Evolutionary conservation across 1,284 basidiomycete species (phyloP).

Genomic region (Marasmius oreades): DNA sequence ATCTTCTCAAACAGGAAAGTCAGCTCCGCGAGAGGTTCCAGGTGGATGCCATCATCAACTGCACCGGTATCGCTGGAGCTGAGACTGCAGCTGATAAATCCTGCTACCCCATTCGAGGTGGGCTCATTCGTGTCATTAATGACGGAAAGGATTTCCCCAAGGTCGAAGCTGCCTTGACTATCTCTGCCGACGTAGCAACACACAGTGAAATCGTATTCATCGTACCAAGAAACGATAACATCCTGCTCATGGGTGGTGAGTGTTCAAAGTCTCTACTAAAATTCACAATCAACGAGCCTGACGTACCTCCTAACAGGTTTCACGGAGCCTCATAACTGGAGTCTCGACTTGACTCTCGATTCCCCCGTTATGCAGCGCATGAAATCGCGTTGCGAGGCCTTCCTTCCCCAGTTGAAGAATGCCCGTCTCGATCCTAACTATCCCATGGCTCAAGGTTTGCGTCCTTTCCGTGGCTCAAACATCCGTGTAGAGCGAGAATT

Average conservation of each 20-base stretch:
- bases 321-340: slow-evolving; percentile 24
- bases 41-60: slow-evolving; percentile 32
- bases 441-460: too few relatives aligned
- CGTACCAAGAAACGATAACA: slow-evolving; percentile 30
- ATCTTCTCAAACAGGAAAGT: slow-evolving; percentile 26
- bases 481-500: too few relatives aligned
- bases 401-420: too few relatives aligned
- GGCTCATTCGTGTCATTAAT: slow-evolving; percentile 35
- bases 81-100: slow-evolving; percentile 30
- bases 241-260: slow-evolving; percentile 28
- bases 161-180: slow-evolving; percentile 27
- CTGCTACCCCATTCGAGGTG: slow-evolving; percentile 36
- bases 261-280: not conserved
- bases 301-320: slow-evolving; percentile 14
- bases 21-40: slow-evolving; percentile 25
- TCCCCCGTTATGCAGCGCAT: too few relatives aligned
- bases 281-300: too few relatives aligned
- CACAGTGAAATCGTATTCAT: slow-evolving; percentile 31
- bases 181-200: slow-evolving; percentile 22
- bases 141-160: slow-evolving; percentile 33
- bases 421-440: too few relatives aligned
- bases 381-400: too few relatives aligned
- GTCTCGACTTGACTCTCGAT: slow-evolving; percentile 30
- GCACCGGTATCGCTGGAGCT: slow-evolving; percentile 28
- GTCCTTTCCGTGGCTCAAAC: too few relatives aligned